phyloP scores from a whole-genome alignment of 1,284 basidiomycete species.

The Trichosporon faecale region DNA sequence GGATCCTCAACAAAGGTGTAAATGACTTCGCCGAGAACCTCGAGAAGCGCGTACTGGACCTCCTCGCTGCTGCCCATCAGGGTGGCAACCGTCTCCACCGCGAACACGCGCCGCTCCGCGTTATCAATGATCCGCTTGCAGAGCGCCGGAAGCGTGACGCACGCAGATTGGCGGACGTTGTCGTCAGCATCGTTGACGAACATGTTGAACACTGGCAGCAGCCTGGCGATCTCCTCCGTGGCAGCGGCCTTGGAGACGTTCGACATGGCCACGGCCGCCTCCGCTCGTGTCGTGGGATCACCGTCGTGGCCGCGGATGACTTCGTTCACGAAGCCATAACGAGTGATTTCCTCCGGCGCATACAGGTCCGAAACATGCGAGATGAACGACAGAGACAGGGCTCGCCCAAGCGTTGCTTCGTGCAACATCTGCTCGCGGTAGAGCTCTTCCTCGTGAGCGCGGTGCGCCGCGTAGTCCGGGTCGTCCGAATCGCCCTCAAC shows the following conservation, averaged over 20 bases:
- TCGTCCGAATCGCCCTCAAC: slow-evolving; percentile 16
- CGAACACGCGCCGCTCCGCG: slow-evolving; percentile 60
- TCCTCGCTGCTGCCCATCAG: slow-evolving; percentile 67
- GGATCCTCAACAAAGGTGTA: slow-evolving; percentile 71
- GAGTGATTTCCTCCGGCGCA: slow-evolving; percentile 61
- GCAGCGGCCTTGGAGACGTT: slow-evolving; percentile 81
- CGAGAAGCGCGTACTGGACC: slow-evolving; percentile 78
- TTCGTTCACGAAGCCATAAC: slow-evolving; percentile 70
- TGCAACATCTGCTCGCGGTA: slow-evolving; percentile 51
- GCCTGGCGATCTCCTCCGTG: slow-evolving; percentile 62
- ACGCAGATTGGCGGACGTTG: slow-evolving; percentile 84
- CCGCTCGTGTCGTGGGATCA: slow-evolving; percentile 76
- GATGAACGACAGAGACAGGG: slow-evolving; percentile 90
- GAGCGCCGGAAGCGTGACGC: slow-evolving; percentile 80
- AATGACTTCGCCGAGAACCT: slow-evolving; percentile 87
- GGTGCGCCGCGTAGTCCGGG: slow-evolving; percentile 18
- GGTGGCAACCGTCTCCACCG: slow-evolving; percentile 61
- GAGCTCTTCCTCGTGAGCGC: slow-evolving; percentile 29
- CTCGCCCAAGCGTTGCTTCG: slow-evolving; percentile 79
- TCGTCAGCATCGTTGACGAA: slow-evolving; percentile 69
- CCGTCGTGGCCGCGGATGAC: slow-evolving; percentile 76
- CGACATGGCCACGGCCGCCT: slow-evolving; percentile 84
- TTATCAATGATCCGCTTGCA: slow-evolving; percentile 62
- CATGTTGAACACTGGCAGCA: slow-evolving; percentile 74
- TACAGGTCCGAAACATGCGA: slow-evolving; percentile 60